A percentile compares a stretch with the other conserved stretches of the same genome.
phyloP scores from a whole-genome alignment of 2,329 filamentous ascomycete genomes.

The Arthrobotrys sinensis region DNA sequence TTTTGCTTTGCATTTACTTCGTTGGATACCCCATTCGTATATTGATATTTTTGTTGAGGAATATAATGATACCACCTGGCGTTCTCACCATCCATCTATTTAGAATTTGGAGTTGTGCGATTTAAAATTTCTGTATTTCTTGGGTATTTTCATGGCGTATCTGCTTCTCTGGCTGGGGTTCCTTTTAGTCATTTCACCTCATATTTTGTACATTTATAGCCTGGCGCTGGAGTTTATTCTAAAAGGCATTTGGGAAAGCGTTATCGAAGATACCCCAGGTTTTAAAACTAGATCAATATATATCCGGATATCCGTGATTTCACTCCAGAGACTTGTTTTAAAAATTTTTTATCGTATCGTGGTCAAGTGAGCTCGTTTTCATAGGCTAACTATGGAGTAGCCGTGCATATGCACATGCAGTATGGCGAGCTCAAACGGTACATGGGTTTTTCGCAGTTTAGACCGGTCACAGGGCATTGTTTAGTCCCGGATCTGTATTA shows the following conservation, averaged over 20 bases:
- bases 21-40: conserved; percentile 17
- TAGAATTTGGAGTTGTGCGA: conserved; percentile 1
- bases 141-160: neutral
- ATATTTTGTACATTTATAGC: neutral
- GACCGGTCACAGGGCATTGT: neutral
- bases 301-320: neutral
- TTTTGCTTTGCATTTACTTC: neutral
- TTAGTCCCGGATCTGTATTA: conserved; percentile 7
- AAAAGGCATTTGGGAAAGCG: neutral
- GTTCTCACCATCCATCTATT: neutral
- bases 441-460: neutral
- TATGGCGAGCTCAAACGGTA: conserved; percentile 21
- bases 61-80: conserved; percentile 5
- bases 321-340: too few species aligned
- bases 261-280: conserved; percentile 1
- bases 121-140: neutral
- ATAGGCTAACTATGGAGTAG: neutral
- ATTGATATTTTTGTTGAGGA: neutral
- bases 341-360: too few species aligned
- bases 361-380: neutral
- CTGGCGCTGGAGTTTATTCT: conserved; percentile 10
- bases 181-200: neutral
- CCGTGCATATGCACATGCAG: neutral
- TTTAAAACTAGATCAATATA: neutral
- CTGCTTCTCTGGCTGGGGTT: neutral